Conservation (phyloP, 2,329 filamentous ascomycete species). For the Scedosporium aurantiacum region DNA sequence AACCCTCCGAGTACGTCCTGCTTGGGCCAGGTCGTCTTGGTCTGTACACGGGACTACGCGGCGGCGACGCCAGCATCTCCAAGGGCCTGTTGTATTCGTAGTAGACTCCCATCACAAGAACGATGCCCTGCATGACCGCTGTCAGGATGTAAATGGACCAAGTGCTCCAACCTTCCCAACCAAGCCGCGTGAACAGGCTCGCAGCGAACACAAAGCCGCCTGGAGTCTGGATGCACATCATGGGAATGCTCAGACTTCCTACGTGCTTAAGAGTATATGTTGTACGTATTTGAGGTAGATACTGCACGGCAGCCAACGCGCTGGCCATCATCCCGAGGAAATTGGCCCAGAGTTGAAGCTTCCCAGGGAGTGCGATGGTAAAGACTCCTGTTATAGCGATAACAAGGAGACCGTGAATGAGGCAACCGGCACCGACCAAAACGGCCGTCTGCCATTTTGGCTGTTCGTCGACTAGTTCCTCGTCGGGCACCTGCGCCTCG, state of each 20-base stretch:
- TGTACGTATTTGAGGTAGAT: conserved; percentile 88
- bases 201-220: conserved; percentile 83
- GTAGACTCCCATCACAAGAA: conserved; percentile 70
- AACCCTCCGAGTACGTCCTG: conserved; percentile 37
- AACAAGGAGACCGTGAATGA: conserved; percentile 64
- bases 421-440: conserved; percentile 58
- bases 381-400: conserved; percentile 61
- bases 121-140: conserved; percentile 68
- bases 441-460: conserved; percentile 72
- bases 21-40: conserved; percentile 25
- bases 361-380: conserved; percentile 47
- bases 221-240: conserved; percentile 97
- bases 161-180: conserved; percentile 79
- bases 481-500: conserved; percentile 37
- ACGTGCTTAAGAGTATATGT: conserved; percentile 79
- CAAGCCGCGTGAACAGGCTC: conserved; percentile 71
- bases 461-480: conserved; percentile 35
- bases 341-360: conserved; percentile 73
- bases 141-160: conserved; percentile 90
- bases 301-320: conserved; percentile 73
- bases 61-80: not conserved
- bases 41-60: conserved; percentile 21
- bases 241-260: conserved; percentile 84
- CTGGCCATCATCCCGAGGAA: conserved; percentile 71
- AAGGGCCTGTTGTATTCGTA: conserved; percentile 40